Conservation (phyloP, 768 basidiomycete genomes). For the Tephrocybe sp. region DNA sequence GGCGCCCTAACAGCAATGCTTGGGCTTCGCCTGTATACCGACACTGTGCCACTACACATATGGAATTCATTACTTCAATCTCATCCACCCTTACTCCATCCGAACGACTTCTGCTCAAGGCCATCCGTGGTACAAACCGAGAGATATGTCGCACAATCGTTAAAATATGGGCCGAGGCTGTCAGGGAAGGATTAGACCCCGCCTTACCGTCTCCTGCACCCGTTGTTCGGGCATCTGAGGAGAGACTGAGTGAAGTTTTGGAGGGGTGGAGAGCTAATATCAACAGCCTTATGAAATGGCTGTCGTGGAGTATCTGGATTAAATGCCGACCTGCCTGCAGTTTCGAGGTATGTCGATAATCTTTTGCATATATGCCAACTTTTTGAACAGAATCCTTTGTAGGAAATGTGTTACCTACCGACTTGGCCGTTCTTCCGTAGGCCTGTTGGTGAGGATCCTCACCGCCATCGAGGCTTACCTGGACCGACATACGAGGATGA, state of each 20-base stretch:
- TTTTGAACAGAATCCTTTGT: background rate
- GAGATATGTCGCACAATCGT: constrained; percentile 48
- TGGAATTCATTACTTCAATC: constrained; percentile 12
- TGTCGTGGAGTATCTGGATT: constrained; percentile 52
- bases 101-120: constrained; percentile 24
- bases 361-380: background rate
- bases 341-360: constrained; percentile 35
- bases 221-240: background rate
- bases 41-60: constrained; percentile 30
- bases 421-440: constrained; percentile 39
- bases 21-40: constrained; percentile 32
- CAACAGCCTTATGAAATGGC: constrained; percentile 41
- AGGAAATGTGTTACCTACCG: constrained; percentile 45
- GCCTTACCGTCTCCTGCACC: background rate
- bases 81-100: constrained; percentile 21
- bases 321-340: constrained; percentile 45
- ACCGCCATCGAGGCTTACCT: background rate
- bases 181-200: constrained; percentile 22
- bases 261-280: constrained; percentile 33
- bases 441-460: background rate
- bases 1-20: background rate
- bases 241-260: constrained; percentile 11
- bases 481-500: background rate
- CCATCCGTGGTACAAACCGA: constrained; percentile 32
- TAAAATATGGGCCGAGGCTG: constrained; percentile 45